Conservation (phyloP, 2,329 filamentous ascomycete genomes). For the Coniochaeta hoffmannii region DNA sequence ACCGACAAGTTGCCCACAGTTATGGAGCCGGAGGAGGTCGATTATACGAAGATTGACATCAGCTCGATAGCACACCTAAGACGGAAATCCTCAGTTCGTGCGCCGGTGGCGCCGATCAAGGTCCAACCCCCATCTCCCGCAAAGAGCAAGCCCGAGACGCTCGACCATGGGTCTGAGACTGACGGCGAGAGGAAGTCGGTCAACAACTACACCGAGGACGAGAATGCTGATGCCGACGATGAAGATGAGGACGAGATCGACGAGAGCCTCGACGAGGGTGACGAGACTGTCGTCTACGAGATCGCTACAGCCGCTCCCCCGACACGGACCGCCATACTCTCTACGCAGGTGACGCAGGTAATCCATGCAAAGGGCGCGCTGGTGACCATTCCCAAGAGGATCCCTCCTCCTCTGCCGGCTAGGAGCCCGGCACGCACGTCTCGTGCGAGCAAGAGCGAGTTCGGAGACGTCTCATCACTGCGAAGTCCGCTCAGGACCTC, state of each 20-base stretch:
- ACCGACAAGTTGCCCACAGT: conserved; percentile 33
- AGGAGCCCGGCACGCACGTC: conserved; percentile 64
- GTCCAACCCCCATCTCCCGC: conserved; percentile 6
- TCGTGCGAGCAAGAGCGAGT: conserved; percentile 43
- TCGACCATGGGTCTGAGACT: conserved; percentile 15
- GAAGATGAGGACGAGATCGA: conserved; percentile 41
- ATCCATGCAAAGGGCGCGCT: conserved; percentile 69
- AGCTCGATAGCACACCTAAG: conserved; percentile 40
- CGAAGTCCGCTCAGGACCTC: conserved; percentile 44
- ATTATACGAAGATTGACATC: conserved; percentile 53
- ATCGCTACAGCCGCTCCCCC: conserved; percentile 51
- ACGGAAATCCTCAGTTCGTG: conserved; percentile 10
- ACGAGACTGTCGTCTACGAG: conserved; percentile 64
- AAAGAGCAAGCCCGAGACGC: background rate
- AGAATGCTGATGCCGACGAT: conserved; percentile 29
- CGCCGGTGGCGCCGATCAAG: background rate
- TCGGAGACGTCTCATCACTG: conserved; percentile 51
- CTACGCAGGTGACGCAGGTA: conserved; percentile 59
- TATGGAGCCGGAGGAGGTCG: conserved; percentile 36
- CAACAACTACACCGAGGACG: conserved; percentile 17
- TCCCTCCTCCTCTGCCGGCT: conserved; percentile 69
- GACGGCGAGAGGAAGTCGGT: conserved; percentile 14
- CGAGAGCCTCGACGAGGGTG: conserved; percentile 36
- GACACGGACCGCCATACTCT: conserved; percentile 49
- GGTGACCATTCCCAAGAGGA: conserved; percentile 76